A percentile compares a stretch with the other conserved stretches of the same genome.
These are phyloP conservation scores for Blumeria hordei DNA, from an alignment of 2,329 filamentous ascomycete genomes.

Conservation along the genomic window DNA sequence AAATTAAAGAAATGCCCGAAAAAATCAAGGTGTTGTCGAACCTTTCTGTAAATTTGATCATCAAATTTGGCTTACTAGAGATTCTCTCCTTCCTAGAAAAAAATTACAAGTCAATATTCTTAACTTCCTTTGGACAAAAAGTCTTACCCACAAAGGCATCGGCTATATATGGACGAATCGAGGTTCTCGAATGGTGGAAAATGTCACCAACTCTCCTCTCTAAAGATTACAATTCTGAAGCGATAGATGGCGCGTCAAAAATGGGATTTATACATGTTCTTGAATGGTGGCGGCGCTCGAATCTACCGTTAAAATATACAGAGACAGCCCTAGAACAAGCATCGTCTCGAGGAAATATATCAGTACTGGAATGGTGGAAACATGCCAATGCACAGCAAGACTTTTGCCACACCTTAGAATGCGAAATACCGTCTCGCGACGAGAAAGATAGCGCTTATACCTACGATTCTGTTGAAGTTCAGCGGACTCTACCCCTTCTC, in stretches of 20 bases:
- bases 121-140: slow-evolving; percentile 58
- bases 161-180: slow-evolving; percentile 58
- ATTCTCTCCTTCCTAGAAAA: slow-evolving; percentile 51
- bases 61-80: slow-evolving; percentile 68
- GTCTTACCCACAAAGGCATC: slow-evolving; percentile 75
- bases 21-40: slow-evolving; percentile 50
- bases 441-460: slow-evolving; percentile 4
- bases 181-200: slow-evolving; percentile 80
- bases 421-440: slow-evolving; percentile 10
- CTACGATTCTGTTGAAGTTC: slow-evolving; percentile 6
- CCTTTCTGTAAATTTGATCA: slow-evolving; percentile 65
- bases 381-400: slow-evolving; percentile 37
- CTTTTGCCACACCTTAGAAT: slow-evolving; percentile 20
- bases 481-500: slow-evolving; percentile 32
- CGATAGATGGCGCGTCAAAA: slow-evolving; percentile 67
- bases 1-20: slow-evolving; percentile 46
- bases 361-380: slow-evolving; percentile 86
- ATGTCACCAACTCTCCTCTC: slow-evolving; percentile 60
- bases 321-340: slow-evolving; percentile 74
- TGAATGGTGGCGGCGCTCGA: slow-evolving; percentile 76
- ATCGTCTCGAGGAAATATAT: slow-evolving; percentile 59
- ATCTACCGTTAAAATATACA: slow-evolving; percentile 60
- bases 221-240: slow-evolving; percentile 54
- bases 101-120: slow-evolving; percentile 51
- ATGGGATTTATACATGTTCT: slow-evolving; percentile 67